Evolutionary conservation across 192 early-diverging fungal species (phyloP), one percentile per base, ranked within the genome.

Genomic region (Podila minutissima): DNA sequence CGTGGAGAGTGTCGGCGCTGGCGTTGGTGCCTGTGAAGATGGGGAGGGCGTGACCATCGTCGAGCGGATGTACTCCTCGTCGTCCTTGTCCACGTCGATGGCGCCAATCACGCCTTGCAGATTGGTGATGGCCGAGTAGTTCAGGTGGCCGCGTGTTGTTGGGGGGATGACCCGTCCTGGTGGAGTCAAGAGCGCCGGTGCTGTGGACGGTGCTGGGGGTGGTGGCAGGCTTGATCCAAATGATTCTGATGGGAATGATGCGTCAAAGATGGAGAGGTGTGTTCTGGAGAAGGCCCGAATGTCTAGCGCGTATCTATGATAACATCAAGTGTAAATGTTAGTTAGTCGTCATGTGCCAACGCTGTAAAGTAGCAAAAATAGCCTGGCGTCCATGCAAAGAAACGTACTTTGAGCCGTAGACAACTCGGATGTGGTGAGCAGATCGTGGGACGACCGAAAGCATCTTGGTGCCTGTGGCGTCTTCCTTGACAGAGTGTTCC

Each of bases 321-420:
- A 50, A 0, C 22, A 17, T 19, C 15, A 33, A 0, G 20, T 33
- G 22, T 8, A 22, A 29, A 13, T 11, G 20, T 55, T 33, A 64
- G 8, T 57, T 32, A 53, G 50, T 26, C 38, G 10, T 12, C 24
- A 7, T 6, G 10, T 13, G 0, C 35, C 6, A 22, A 19, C 19
- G 17, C 20, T 29, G 0, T 24, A 3, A 20, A 15, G 4, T 20
- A 1, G 13, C 0, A n/a, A 13, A 19, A 15, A 17, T n/a, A 35
- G 37, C 19, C n/a, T 5, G n/a, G 13, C 24, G 41, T 17, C 38
- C 48, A 60, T 26, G 22, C 1, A 33, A 22, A 10, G 5, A 29
- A 66, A 37, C 64, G 7, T 79, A 79, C 76, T 68, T 79, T 72
- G 76, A 79, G 15, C 76, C 76, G 51, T 72, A 72, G 28, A 79